A percentile compares a stretch with the other conserved stretches of the same genome.
These are phyloP conservation scores for Toxicodendron radicans DNA, from an alignment of 345 rosid species.

Conservation along the genomic window DNA sequence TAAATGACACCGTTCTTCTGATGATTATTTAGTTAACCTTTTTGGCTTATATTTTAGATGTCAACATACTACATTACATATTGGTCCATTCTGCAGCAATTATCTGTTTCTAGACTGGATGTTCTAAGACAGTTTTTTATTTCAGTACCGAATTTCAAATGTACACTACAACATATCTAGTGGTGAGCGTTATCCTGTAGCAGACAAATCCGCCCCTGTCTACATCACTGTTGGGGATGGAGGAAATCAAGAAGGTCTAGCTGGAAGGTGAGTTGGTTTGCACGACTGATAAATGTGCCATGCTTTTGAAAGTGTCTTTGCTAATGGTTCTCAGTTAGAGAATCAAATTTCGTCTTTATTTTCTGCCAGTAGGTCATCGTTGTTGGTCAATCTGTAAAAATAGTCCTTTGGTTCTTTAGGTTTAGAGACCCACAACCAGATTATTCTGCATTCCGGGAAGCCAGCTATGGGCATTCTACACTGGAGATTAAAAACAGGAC, in stretches of 20 bases:
- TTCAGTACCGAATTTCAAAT: constrained; percentile 83
- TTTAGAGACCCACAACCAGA: constrained; percentile 88
- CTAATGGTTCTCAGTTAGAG: no score
- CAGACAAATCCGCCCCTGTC: constrained; percentile 84
- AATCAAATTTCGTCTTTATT: not conserved
- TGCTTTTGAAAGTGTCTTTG: not conserved
- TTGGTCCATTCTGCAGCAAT: not conserved
- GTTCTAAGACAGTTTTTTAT: constrained; percentile 8
- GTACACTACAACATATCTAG: constrained; percentile 69
- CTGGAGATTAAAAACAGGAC: constrained; percentile 83
- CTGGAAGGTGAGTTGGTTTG: constrained; percentile 52
- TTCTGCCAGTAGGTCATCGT: not conserved
- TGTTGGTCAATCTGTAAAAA: not conserved
- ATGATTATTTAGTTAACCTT: not conserved
- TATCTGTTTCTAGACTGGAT: not conserved
- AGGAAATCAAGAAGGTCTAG: constrained; percentile 94
- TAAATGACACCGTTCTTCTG: not conserved
- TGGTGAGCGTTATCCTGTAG: constrained; percentile 57
- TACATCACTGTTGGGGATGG: constrained; percentile 94
- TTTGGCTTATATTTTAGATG: not conserved
- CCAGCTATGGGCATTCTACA: constrained; percentile 91
- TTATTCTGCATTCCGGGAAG: constrained; percentile 93
- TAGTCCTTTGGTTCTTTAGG: constrained; percentile 36
- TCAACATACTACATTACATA: not conserved
- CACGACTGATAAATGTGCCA: not conserved